Base-by-base conservation (phyloP, 2,329 filamentous ascomycete genomes). In the Paraphoma chrysanthemicola region DNA sequence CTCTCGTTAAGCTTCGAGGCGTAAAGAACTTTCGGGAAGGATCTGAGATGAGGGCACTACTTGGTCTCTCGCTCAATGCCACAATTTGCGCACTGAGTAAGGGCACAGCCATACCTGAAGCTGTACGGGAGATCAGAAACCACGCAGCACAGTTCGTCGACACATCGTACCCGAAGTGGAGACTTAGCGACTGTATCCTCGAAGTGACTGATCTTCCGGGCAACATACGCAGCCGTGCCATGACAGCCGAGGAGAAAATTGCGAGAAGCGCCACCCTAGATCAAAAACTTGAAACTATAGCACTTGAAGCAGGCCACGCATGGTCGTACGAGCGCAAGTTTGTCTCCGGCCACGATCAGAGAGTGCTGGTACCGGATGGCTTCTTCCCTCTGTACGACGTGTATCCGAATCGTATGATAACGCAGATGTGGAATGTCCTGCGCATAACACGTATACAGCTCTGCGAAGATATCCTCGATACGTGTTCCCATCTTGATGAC, bases 341-440 rank as follows among this genome's bases (percentile, higher is more conserved):
- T 36, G 36, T 66, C 6, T 48, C 46, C 1, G 41, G 14, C 7
- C 14, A 18, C 9, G 51, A 60, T 44, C 33, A 11, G 9, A 44
- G 14, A 41, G 36, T 36, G 10, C 43, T 54, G 1, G 46, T 62
- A 6, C 51, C 60, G 5, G 53, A 58, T 3, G 56, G 55, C 4
- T 66, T 58, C 23, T 51, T 47, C 12, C 53, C 44, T 11, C 53
- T 65, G 11, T 76, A 69, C 54, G 67, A 75, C 38, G 52, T 68
- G 5, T 75, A 76, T 49, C 59, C 66, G 5, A 59, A 71, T 47
- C 67, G 68, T 12, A 64, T 57, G 44, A 53, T 67, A 6, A 70
- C 66, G 7, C 73, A 76, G 49, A 69, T 67, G 50, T 70, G 68
- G 60, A 77, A 77, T 49, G 64, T 72, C 5, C 50, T 72, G 18